Conservation (phyloP, 2,329 filamentous ascomycete genomes). For the Nemania serpens region DNA sequence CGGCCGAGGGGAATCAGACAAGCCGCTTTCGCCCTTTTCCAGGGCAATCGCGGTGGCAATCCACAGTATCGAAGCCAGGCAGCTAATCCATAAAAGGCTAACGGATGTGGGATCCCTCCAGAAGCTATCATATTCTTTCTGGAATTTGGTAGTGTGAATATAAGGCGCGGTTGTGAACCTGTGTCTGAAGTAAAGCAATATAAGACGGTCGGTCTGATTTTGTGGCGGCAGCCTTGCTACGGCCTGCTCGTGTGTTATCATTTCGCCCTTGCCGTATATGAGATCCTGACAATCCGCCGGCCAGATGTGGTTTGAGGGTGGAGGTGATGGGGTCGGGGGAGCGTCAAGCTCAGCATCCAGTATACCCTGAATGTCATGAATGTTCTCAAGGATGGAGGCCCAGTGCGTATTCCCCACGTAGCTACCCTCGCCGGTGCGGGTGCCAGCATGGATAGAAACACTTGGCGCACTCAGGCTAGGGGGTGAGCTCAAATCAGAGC, state of each 20-base stretch:
- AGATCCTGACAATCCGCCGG: conserved; percentile 37
- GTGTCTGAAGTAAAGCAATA: conserved; percentile 43
- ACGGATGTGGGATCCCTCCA: conserved; percentile 48
- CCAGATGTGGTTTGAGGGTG: conserved; percentile 32
- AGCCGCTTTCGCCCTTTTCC: conserved; percentile 38
- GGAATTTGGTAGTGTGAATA: conserved; percentile 49
- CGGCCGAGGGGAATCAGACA: conserved; percentile 36
- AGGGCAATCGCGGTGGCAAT: conserved; percentile 46
- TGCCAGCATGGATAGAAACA: conserved; percentile 27
- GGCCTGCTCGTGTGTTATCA: conserved; percentile 42
- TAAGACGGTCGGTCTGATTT: conserved; percentile 40
- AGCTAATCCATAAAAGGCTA: conserved; percentile 55
- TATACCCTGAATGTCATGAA: conserved; percentile 43
- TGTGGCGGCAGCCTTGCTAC: conserved; percentile 40
- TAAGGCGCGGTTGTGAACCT: conserved; percentile 43
- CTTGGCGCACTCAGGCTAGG: conserved; percentile 33
- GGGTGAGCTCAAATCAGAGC: conserved; percentile 39
- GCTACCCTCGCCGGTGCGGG: conserved; percentile 33
- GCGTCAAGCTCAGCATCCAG: conserved; percentile 37
- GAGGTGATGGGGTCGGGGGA: conserved; percentile 36
- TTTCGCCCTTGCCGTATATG: conserved; percentile 36
- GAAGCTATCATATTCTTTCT: conserved; percentile 53
- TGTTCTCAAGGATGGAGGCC: conserved; percentile 44
- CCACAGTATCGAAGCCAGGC: conserved; percentile 54
- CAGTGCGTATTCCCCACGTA: conserved; percentile 45